These are phyloP conservation scores for Achaetomiella virescens DNA, from an alignment of 495 filamentous ascomycete species.

Conservation along the genomic window DNA sequence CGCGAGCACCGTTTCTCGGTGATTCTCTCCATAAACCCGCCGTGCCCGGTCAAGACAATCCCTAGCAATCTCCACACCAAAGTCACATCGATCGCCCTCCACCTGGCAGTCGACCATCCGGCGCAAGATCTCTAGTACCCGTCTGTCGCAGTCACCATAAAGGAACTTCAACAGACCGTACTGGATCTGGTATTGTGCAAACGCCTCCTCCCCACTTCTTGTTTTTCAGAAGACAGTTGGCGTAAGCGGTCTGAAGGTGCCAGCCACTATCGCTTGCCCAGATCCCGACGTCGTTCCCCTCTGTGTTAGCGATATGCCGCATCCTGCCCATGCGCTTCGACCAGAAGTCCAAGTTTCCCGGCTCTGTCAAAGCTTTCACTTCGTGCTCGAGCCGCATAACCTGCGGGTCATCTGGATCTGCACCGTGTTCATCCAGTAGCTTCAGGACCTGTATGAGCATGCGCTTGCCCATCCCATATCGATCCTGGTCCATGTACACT, in stretches of 20 bases:
- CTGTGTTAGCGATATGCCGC: not conserved
- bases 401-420: not conserved
- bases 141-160: not conserved
- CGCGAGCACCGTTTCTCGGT: not conserved
- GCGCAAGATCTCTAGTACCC: not conserved
- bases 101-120: not conserved
- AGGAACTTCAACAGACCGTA: not conserved
- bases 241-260: not conserved
- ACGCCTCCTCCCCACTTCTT: not conserved
- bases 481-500: slow-evolving; percentile 3
- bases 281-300: not conserved
- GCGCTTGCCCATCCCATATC: not conserved
- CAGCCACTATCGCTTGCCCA: not conserved
- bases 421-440: not conserved
- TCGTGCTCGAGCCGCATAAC: not conserved
- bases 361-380: not conserved
- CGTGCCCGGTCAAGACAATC: not conserved
- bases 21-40: not conserved
- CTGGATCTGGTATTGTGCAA: not conserved
- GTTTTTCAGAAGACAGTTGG: not conserved
- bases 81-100: not conserved
- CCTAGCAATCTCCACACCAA: not conserved
- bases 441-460: not conserved
- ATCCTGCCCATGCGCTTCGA: not conserved
- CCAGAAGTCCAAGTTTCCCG: not conserved